Evolutionary conservation across 805 yeast genomes (phyloP), one percentile per base, ranked within the genome.

Genomic region (Ogataea henricii): DNA sequence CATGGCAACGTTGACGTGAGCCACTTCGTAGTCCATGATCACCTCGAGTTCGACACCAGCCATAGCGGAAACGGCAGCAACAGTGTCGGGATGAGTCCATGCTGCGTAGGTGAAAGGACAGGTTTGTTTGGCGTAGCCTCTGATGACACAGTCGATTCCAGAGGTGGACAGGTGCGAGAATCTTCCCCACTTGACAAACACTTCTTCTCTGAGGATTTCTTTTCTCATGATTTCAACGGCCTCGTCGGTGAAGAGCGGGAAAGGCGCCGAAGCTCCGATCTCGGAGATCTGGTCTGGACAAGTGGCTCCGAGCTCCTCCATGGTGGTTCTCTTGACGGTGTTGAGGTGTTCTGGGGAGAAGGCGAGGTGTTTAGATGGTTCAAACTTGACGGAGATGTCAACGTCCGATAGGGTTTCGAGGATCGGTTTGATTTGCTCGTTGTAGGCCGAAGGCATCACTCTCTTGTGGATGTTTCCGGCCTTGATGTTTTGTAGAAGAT

Each of bases 181-280:
- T 48, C 83, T 66, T 22, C 77, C 81, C 60, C 71, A 72, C 44
- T 71, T 66, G 49, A 66, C 46, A 48, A 79, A 76, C 6, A 69
- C 62, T 40, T 78, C 79, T 51, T 74, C 74, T 36, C 68, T 61
- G 57, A 80, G 69, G 34, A 78, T 59, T 58, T 81, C 85, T 51
- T 74, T 73, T 63, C 77, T 75, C 85, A 81, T 80, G 40, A 81
- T 73, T 34, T 73, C 74, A 46, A 79, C 67, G 2, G 85, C 85
- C 55, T 81, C 85, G 25, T 78, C 77, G 1, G 83, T 79, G 64
- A 81, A 81, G 39, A 81, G 67, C 3, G 83, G 83, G 62, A 81
- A 81, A 1, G 86, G 83, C 46, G 76, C 82, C 45, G 77, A 69
- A 18, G 78, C 85, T 16, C 82, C 87, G 55, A 80, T 70, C 2